Base-by-base conservation (phyloP, 352 stramenopile species). In the Pythium oligandrum region DNA sequence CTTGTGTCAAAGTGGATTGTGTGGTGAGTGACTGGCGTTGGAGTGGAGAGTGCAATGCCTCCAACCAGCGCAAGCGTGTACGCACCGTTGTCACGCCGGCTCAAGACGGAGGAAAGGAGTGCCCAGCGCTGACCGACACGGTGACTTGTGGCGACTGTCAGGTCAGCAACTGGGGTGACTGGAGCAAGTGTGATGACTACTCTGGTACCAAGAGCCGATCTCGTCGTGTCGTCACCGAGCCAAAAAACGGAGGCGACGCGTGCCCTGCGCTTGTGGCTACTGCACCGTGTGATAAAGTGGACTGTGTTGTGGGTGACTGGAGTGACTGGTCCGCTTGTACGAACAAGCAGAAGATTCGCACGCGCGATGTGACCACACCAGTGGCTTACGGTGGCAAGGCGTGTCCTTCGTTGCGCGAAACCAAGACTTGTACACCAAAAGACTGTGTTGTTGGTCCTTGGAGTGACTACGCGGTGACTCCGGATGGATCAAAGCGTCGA, bases 291-390 rank as follows among this genome's bases (percentile, higher is more conserved):
- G 65, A 73, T 36, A 75, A 74, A 34, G 63, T 80, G 2, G 66
- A 89, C 54, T 89, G 78, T 30, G 71, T 76, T 9, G 68, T 86
- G 30, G 71, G 73, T 39, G 66, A 70, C 2, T 89, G 76, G 73
- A 68, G 60, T n/a, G 36, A 55, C 0, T 88, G 69, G 48, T 59
- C 59, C 40, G 10, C 48, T 1, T 77, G 68, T 32, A 53, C 49
- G 8, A 48, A 52, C 33, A 51, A 52, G 4, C 43, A 38, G 6
- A 59, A 61, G 42, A 40, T 52, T 40, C 65, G 63, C 12, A 63
- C 56, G 8, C 57, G 63, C n/a, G 46, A 53, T 0, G 49, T 72
- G 6, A 33, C 56, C 11, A 64, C 63, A 3, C 44, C 46, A 1
- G 32, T 58, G 11, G 56, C 49, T 34, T 67, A 67, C 49, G 53